phyloP scores from a whole-genome alignment of 768 basidiomycete species.

The Amyloporia xantha region DNA sequence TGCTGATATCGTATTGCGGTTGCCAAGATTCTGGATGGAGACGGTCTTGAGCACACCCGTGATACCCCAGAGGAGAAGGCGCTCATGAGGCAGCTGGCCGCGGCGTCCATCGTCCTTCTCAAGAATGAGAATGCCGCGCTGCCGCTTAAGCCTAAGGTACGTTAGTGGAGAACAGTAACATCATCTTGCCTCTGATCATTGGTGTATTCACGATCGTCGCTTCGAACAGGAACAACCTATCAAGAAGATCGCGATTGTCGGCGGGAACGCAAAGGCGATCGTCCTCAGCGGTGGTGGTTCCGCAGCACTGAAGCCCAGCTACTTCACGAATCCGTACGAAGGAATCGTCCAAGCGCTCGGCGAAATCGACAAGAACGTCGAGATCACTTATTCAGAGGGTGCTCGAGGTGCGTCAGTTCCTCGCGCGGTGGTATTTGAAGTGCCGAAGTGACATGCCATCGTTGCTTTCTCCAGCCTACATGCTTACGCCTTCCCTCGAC shows the following conservation, averaged over 20 bases:
- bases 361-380: conserved; percentile 32
- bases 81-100: conserved; percentile 62
- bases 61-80: conserved; percentile 56
- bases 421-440: not conserved
- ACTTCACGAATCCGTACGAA: conserved; percentile 71
- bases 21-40: conserved; percentile 58
- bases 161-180: too few relatives aligned
- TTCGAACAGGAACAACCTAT: conserved; percentile 28
- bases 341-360: conserved; percentile 60
- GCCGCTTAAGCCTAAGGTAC: conserved; percentile 39
- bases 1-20: not conserved
- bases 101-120: conserved; percentile 65
- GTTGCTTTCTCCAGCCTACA: conserved; percentile 56
- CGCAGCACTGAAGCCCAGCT: conserved; percentile 66
- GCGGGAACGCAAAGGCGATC: conserved; percentile 59
- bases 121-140: conserved; percentile 57
- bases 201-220: not conserved
- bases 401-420: conserved; percentile 44
- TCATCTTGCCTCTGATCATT: not conserved
- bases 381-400: conserved; percentile 63
- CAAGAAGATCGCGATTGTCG: conserved; percentile 71
- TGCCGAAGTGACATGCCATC: too few relatives aligned
- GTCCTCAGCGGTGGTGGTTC: conserved; percentile 68
- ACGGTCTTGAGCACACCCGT: conserved; percentile 55
- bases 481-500: conserved; percentile 62